These are phyloP conservation scores for Fusarium continuum DNA, from an alignment of 2,329 filamentous ascomycete species.

Conservation along the genomic window DNA sequence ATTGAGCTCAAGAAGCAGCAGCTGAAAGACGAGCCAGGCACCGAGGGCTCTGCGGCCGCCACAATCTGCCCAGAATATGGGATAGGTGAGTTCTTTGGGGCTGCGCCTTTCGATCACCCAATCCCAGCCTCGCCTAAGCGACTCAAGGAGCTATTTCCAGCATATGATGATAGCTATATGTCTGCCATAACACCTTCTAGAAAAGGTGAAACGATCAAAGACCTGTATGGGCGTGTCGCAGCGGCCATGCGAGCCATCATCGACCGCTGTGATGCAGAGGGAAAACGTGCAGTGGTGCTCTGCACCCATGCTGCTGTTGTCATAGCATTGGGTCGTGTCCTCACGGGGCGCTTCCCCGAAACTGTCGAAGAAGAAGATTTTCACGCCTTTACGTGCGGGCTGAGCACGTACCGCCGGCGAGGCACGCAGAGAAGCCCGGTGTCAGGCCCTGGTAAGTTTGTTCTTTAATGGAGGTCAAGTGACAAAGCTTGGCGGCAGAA, in stretches of 20 bases:
- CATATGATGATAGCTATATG: constrained; percentile 65
- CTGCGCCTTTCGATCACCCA: constrained; percentile 86
- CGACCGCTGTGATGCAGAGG: constrained; percentile 73
- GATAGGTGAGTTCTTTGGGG: constrained; percentile 89
- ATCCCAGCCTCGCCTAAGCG: constrained; percentile 71
- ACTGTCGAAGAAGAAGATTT: constrained; percentile 82
- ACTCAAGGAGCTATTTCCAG: constrained; percentile 74
- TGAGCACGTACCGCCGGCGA: constrained; percentile 69
- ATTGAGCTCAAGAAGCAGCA: constrained; percentile 55
- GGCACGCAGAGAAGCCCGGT: constrained; percentile 10
- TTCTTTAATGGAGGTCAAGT: constrained; percentile 10
- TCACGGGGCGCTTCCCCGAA: constrained; percentile 81
- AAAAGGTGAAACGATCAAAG: constrained; percentile 80
- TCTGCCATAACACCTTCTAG: constrained; percentile 72
- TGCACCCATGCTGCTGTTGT: constrained; percentile 91
- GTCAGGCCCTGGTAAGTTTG: constrained; percentile 25
- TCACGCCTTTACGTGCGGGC: constrained; percentile 81
- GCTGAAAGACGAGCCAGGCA: constrained; percentile 10
- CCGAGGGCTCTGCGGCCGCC: constrained; percentile 38
- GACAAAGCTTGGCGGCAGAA: neutral
- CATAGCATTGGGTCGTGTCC: constrained; percentile 82
- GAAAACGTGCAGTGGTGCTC: constrained; percentile 76
- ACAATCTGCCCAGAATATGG: constrained; percentile 65
- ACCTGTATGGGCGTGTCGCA: constrained; percentile 83
- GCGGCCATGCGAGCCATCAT: constrained; percentile 76